These are phyloP conservation scores for Amyloporia xantha DNA, from an alignment of 768 basidiomycete genomes.

Conservation along the genomic window DNA sequence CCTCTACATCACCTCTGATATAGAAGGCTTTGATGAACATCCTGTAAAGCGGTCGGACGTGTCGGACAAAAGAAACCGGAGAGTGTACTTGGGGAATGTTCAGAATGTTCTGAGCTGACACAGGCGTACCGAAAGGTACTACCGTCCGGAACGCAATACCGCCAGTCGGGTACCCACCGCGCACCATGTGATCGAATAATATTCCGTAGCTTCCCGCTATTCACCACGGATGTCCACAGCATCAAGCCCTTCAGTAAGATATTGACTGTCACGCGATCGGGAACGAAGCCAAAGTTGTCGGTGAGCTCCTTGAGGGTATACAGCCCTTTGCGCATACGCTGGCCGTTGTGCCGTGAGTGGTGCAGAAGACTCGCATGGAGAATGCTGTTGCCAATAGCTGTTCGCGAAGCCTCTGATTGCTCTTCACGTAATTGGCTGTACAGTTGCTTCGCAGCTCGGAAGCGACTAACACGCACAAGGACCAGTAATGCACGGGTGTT, in stretches of 20 bases:
- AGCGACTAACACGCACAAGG: slow-evolving; percentile 35
- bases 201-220: slow-evolving; percentile 37
- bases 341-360: slow-evolving; percentile 31
- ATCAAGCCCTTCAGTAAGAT: slow-evolving; percentile 58
- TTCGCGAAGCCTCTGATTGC: slow-evolving; percentile 17
- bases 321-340: slow-evolving; percentile 37
- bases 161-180: slow-evolving; percentile 47
- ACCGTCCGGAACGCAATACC: slow-evolving; percentile 5
- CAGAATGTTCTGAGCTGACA: slow-evolving; percentile 8
- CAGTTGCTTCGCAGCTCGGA: slow-evolving; percentile 38
- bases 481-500: slow-evolving; percentile 31
- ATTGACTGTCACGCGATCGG: slow-evolving; percentile 68
- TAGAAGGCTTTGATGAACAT: slow-evolving; percentile 67
- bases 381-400: slow-evolving; percentile 50
- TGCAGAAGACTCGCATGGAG: slow-evolving; percentile 37
- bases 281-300: slow-evolving; percentile 40
- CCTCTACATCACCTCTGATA: slow-evolving; percentile 43
- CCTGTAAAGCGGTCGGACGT: slow-evolving; percentile 64
- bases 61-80: slow-evolving; percentile 46
- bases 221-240: slow-evolving; percentile 40
- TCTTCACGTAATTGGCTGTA: slow-evolving; percentile 24
- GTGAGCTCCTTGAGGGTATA: slow-evolving; percentile 37
- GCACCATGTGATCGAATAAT: slow-evolving; percentile 61
- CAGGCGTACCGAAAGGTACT: slow-evolving; percentile 41
- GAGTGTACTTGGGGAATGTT: slow-evolving; percentile 33